These are phyloP conservation scores for Chrysanthemum seticuspe DNA, from an alignment of 129 eudicot species.

Conservation along the genomic window DNA sequence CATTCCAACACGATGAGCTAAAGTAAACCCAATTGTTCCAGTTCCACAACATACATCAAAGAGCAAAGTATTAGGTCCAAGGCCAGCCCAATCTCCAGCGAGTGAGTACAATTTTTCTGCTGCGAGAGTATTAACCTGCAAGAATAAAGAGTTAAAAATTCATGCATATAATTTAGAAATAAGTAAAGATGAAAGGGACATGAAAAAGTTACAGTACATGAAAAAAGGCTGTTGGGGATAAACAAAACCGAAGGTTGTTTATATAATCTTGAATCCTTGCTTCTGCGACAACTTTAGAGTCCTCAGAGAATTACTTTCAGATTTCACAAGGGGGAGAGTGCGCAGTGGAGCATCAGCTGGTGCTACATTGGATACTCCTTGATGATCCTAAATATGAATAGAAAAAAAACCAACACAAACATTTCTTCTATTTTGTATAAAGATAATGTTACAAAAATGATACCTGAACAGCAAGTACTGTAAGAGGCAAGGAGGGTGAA, in stretches of 20 bases:
- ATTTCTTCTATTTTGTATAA: neutral
- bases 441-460: neutral
- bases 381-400: conserved; percentile 63
- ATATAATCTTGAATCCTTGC: conserved; percentile 83
- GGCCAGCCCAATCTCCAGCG: conserved; percentile 95
- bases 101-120: conserved; percentile 89
- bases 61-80: conserved; percentile 89
- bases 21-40: conserved; percentile 88
- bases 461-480: conserved; percentile 79
- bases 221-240: conserved; percentile 94
- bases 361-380: conserved; percentile 92
- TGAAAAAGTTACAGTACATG: conserved; percentile 44
- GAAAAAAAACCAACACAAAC: neutral
- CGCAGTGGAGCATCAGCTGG: conserved; percentile 93
- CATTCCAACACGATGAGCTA: conserved; percentile 97
- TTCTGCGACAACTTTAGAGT: conserved; percentile 43
- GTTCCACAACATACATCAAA: conserved; percentile 98
- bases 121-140: conserved; percentile 93
- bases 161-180: neutral
- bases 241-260: conserved; percentile 67
- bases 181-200: neutral
- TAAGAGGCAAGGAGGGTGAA: conserved; percentile 75
- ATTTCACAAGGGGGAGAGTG: conserved; percentile 38
- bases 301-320: conserved; percentile 31
- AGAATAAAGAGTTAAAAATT: conserved; percentile 5